Evolutionary conservation across 441 rosid species (phyloP), one percentile per base, ranked within the genome.

Genomic region (Erodium moschatum): DNA sequence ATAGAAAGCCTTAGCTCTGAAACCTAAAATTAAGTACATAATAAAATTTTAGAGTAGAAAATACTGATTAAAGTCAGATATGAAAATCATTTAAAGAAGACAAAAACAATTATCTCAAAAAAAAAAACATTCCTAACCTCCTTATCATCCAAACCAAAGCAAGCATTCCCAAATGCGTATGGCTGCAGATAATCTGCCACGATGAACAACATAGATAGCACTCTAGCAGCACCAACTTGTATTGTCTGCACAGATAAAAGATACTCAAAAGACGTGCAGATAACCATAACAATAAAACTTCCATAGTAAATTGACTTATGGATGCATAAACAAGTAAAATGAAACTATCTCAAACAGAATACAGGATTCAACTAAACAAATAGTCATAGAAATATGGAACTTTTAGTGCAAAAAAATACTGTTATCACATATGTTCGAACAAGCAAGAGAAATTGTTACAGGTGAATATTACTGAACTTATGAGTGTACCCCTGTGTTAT

Each of bases 141-240:
- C 69, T 84, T 78, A 74, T 86, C 85, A 71, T 86, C 92, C 67
- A 86, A 81, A 79, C 84, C 86, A 78, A 94, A 84, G 81, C 85
- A 83, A 64, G 84, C 73, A 68, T 79, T 84, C 72, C 82, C 82
- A 72, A 84, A 73, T 65, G 75, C 61, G 76, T 79, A 65, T 64
- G 85, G 85, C 75, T 87, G 89, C 69, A 85, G 69, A 76, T 76
- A 70, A 72, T 87, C 92, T 65, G 89, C 84, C 69, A 81, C 62
- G 74, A 73, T 76, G 76, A 89, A 78, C 76, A 91, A 68, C 75
- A 77, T 65, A 52, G 96, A 87, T 33, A 95, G 83, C 50, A 89
- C 83, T 74, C 77, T 85, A 67, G 84, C 81, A 76, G 97, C 92
- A 73, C 83, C 85, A 70, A 84, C 77, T 81, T 95, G 97, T 78